Evolutionary conservation across 495 filamentous ascomycete species (phyloP).

Genomic region (Oidiodendron maius): DNA sequence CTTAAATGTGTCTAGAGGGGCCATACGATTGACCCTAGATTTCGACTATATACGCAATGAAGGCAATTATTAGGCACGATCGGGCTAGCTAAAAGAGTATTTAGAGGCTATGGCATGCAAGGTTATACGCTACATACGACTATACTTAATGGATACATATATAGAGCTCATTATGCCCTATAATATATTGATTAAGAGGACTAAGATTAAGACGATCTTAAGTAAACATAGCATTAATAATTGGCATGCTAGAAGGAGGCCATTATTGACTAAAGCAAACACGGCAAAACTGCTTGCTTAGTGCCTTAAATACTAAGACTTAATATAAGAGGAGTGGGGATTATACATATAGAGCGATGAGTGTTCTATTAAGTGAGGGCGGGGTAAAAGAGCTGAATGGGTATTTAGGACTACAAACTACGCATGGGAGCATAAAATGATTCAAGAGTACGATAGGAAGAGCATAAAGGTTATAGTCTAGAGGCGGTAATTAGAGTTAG

Average conservation of each 20-base stretch:
- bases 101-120: neutral
- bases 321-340: neutral
- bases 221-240: neutral
- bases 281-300: constrained; percentile 11
- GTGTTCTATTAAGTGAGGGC: constrained; percentile 11
- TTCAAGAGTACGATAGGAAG: constrained; percentile 18
- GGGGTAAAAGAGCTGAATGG: constrained; percentile 15
- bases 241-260: constrained; percentile 6
- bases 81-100: constrained; percentile 1
- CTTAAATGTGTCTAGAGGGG: neutral
- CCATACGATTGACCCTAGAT: neutral
- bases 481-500: too few relatives aligned
- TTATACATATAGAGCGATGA: constrained; percentile 18
- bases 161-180: neutral
- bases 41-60: neutral
- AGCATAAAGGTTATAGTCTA: constrained; percentile 20
- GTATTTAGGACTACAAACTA: too few relatives aligned
- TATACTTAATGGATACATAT: neutral
- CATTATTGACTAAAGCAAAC: constrained; percentile 9
- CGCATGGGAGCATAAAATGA: too few relatives aligned
- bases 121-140: neutral
- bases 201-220: neutral
- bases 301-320: constrained; percentile 8
- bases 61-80: neutral
- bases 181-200: constrained; percentile 1